Conservation (phyloP, 31 red algal species). For the Asparagopsis taxiformis region DNA sequence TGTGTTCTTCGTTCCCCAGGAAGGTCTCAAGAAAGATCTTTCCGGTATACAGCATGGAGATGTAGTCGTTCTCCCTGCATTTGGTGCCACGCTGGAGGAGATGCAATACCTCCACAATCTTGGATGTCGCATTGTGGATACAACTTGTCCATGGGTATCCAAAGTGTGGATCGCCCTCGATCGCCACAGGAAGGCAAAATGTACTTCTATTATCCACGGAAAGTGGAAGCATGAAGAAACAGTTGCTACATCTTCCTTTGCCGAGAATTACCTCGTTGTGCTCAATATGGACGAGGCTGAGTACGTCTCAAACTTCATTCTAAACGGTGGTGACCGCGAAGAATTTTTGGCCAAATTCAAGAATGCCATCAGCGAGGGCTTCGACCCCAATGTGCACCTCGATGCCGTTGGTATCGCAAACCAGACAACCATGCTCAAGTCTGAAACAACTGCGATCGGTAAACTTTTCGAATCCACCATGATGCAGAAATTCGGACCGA, state of each 20-base stretch:
- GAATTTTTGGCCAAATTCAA: conserved; percentile 82
- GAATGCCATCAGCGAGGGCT: conserved; percentile 92
- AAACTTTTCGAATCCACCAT: conserved; percentile 96
- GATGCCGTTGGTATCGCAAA: conserved; percentile 90
- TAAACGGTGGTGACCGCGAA: conserved; percentile 86
- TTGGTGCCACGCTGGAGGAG: conserved; percentile 95
- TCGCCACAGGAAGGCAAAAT: conserved; percentile 61
- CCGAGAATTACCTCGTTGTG: conserved; percentile 91
- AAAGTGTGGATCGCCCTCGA: conserved; percentile 96
- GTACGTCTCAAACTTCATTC: conserved; percentile 89
- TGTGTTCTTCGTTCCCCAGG: conserved; percentile 82
- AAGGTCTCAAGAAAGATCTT: conserved; percentile 82
- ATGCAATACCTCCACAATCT: conserved; percentile 73
- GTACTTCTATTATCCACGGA: conserved; percentile 96
- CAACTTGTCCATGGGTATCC: conserved; percentile 98
- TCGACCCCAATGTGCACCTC: conserved; percentile 91
- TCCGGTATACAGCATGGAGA: conserved; percentile 59
- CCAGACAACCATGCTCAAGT: conserved; percentile 99
- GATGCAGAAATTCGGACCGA: conserved; percentile 91
- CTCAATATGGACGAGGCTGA: conserved; percentile 85
- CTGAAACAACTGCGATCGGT: conserved; percentile 90
- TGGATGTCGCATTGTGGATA: conserved; percentile 87
- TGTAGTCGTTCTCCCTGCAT: conserved; percentile 95
- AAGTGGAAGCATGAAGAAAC: conserved; percentile 99
- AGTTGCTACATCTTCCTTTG: conserved; percentile 93